Evolutionary conservation across 31 red algal genomes (phyloP), one percentile per base, ranked within the genome.

Genomic region (Asparagopsis taxiformis): DNA sequence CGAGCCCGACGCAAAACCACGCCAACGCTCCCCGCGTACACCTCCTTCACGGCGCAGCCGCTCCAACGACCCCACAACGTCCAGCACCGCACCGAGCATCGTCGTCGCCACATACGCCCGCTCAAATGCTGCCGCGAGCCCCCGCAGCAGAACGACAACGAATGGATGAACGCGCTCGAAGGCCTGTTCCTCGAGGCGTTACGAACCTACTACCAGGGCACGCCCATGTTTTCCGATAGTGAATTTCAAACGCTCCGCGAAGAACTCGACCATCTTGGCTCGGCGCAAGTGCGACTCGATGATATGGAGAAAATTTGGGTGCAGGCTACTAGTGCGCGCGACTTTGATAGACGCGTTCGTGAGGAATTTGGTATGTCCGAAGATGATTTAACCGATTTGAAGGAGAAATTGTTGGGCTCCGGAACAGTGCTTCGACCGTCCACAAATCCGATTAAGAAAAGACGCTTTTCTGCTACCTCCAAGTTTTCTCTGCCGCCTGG

Each of bases 181-280:
- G 74, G 38, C 19, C 68, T 95, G 11, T 89, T 95, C 31, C 10
- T 89, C 38, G 92, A 89, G 35, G 79, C 79, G 3, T 68, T 95
- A 20, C 74, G 71, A 1, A 74, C 79, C 5, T 95, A 89, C 29
- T 95, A 95, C 50, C 77, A 89, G 35, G 65, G 70, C 51, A 77
- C 69, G 2, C 92, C 92, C 21, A 74, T 95, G 65, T 68, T 95
- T 19, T 78, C 85, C 26, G 92, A 95, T 35, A 56, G 54, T 35
- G 92, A 95, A 54, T 95, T 95, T 31, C 63, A 84, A 43, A 95
- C 92, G 8, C 75, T 95, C n/a, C 78, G 92, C 46, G 92, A 95
- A 61, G 92, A 95, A 65, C 46, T 95, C 62, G 85, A 95, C 33
- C 85, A 95, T 53, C 37, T 96, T 22, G 85, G 86, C 13, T 67